These are phyloP conservation scores for Picea abies DNA, from an alignment of 83 land plant species.

Conservation along the genomic window DNA sequence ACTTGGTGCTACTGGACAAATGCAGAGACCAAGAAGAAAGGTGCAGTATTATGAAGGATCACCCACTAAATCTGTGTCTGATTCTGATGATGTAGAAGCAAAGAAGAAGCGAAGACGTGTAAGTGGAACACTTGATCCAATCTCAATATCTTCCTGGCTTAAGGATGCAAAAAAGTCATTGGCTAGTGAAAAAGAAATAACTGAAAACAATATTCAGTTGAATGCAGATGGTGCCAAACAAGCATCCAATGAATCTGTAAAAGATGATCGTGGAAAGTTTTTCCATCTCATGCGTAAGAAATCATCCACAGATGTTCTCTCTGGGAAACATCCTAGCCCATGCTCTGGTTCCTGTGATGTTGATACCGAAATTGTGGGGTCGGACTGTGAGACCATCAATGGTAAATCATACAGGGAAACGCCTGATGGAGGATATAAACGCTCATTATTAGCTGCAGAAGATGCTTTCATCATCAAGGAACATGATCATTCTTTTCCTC, in stretches of 20 bases:
- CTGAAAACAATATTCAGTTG: not conserved
- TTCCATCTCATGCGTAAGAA: not conserved
- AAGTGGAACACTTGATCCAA: slow-evolving; percentile 16
- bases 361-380: not conserved
- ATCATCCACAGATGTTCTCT: not conserved
- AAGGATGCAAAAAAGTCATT: slow-evolving; percentile 4
- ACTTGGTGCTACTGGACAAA: slow-evolving; percentile 32
- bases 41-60: slow-evolving; percentile 38
- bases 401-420: not conserved
- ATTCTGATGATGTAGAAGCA: slow-evolving; percentile 25
- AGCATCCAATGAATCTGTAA: slow-evolving; percentile 4
- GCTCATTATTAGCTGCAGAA: not conserved
- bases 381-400: not conserved
- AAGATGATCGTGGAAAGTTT: not conserved
- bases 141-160: slow-evolving; percentile 12
- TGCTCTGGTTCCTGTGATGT: slow-evolving; percentile 10
- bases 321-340: slow-evolving; percentile 1
- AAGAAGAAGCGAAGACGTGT: slow-evolving; percentile 36
- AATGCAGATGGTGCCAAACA: slow-evolving; percentile 3
- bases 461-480: not conserved
- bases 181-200: slow-evolving; percentile 12
- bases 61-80: not conserved
- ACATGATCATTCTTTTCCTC: not conserved
- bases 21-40: slow-evolving; percentile 57
- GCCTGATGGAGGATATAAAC: no score